Conservation (phyloP, 2,329 filamentous ascomycete species). For the Phyllosticta citriasiana region DNA sequence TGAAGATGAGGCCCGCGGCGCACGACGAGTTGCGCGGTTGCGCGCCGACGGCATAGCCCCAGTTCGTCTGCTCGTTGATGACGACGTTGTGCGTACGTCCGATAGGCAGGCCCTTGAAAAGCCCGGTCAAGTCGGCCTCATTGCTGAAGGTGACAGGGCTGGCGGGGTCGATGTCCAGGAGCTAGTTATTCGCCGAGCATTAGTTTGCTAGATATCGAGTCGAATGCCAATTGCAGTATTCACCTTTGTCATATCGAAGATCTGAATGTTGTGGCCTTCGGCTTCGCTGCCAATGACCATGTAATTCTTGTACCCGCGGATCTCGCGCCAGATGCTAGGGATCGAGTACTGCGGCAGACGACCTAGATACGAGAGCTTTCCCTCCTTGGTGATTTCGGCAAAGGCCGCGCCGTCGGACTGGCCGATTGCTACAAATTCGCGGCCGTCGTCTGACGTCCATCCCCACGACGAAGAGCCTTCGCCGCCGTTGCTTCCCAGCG, state of each 20-base stretch:
- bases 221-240: background rate
- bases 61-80: slow-evolving; percentile 27
- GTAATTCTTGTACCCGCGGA: slow-evolving; percentile 34
- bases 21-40: slow-evolving; percentile 28
- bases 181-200: slow-evolving; percentile 5
- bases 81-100: slow-evolving; percentile 30
- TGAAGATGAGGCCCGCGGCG: slow-evolving; percentile 48
- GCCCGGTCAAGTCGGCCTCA: slow-evolving; percentile 22
- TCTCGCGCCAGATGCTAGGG: slow-evolving; percentile 45
- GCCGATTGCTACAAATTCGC: slow-evolving; percentile 46
- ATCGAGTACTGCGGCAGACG: slow-evolving; percentile 39
- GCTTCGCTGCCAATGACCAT: slow-evolving; percentile 33
- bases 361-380: slow-evolving; percentile 45
- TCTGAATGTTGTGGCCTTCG: slow-evolving; percentile 46
- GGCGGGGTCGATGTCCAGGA: slow-evolving; percentile 24
- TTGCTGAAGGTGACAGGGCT: slow-evolving; percentile 27
- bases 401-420: slow-evolving; percentile 47
- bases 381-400: slow-evolving; percentile 40
- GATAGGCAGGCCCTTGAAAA: slow-evolving; percentile 23
- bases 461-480: slow-evolving; percentile 43
- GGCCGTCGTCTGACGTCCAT: slow-evolving; percentile 42
- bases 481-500: slow-evolving; percentile 39
- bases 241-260: slow-evolving; percentile 51
- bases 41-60: slow-evolving; percentile 29
- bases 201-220: slow-evolving; percentile 6